These are phyloP conservation scores for Pachysandra terminalis DNA, from an alignment of 164 flowering plant genomes.

Conservation along the genomic window DNA sequence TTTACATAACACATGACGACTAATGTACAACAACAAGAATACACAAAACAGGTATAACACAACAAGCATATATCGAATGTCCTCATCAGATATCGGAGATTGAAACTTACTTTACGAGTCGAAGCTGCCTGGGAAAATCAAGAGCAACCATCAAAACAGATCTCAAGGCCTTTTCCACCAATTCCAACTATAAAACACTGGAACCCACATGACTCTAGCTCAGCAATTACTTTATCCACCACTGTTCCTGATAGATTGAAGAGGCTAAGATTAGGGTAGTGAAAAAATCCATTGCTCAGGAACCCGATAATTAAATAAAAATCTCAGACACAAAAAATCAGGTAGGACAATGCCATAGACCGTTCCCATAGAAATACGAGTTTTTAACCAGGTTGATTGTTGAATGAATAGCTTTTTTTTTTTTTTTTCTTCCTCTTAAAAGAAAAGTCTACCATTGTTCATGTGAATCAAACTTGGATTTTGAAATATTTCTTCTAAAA, in stretches of 20 bases:
- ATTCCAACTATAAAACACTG: constrained; percentile 70
- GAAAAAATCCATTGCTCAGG: neutral
- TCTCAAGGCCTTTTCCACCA: constrained; percentile 76
- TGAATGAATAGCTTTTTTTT: too few species aligned
- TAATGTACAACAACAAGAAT: constrained; percentile 2
- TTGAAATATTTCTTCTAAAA: too few species aligned
- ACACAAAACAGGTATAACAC: neutral
- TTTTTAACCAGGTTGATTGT: too few species aligned
- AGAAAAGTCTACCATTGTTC: too few species aligned
- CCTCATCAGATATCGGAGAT: neutral
- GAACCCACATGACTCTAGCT: constrained; percentile 79
- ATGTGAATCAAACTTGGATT: too few species aligned
- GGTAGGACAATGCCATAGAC: too few species aligned
- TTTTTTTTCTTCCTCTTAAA: too few species aligned
- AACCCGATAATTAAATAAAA: too few species aligned
- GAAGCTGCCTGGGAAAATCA: constrained; percentile 26
- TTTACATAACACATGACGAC: neutral
- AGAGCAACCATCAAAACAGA: constrained; percentile 40
- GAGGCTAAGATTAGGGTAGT: too few species aligned
- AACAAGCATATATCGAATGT: too few species aligned
- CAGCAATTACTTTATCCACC: constrained; percentile 66
- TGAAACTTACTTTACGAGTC: constrained; percentile 10
- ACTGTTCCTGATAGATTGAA: constrained; percentile 56
- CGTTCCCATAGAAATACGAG: too few species aligned
- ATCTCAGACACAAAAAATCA: too few species aligned